Evolutionary conservation across 257 asterid genomes (phyloP).

Genomic region (Solanum etuberosum): DNA sequence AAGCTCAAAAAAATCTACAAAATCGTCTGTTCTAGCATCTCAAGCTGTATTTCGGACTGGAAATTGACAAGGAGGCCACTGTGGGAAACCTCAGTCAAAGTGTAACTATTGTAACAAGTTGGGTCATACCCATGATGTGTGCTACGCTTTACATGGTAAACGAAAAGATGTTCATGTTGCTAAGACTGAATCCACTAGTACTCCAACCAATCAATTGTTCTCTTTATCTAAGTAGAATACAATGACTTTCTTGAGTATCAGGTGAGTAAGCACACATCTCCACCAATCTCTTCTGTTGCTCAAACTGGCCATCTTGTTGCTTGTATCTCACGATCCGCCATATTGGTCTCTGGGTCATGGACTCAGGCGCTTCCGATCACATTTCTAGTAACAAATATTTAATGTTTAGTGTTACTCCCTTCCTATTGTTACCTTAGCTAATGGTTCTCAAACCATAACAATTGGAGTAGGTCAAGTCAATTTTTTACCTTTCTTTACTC

Average conservation of each 20-base stretch:
- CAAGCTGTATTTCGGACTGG: neutral
- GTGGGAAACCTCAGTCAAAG: neutral
- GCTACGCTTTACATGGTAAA: neutral
- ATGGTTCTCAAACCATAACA: neutral
- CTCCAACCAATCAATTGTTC: neutral
- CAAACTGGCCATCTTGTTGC: neutral
- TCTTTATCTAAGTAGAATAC: neutral
- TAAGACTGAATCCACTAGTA: neutral
- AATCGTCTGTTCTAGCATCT: neutral
- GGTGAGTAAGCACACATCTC: neutral
- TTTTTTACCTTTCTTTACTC: neutral
- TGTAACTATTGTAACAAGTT: neutral
- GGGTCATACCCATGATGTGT: neutral
- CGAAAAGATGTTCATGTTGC: neutral
- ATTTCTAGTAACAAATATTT: neutral
- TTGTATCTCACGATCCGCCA: neutral
- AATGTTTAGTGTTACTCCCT: neutral
- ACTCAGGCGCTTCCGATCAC: neutral
- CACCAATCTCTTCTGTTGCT: neutral
- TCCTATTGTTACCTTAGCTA: neutral
- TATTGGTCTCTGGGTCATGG: neutral
- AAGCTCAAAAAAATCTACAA: neutral
- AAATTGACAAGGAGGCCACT: neutral
- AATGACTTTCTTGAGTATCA: neutral
- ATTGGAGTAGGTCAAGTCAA: neutral